These are phyloP conservation scores for Pichia cactophila DNA, from an alignment of 1,139 yeast species.

Conservation along the genomic window DNA sequence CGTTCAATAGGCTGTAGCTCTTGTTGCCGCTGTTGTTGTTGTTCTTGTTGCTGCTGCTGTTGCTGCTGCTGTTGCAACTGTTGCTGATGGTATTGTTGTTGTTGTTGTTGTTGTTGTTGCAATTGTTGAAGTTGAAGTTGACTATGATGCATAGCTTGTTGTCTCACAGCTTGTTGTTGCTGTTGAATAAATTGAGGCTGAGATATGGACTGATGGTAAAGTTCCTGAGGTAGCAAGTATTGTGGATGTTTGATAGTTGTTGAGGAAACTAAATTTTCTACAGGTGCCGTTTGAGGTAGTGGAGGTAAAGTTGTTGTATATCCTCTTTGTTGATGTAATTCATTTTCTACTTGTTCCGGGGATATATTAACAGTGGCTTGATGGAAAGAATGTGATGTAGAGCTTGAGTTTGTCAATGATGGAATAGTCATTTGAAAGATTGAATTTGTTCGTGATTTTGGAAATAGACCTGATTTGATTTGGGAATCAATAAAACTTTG, in stretches of 20 bases:
- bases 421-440: slow-evolving; percentile 5
- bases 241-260: not conserved
- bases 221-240: not conserved
- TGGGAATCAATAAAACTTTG: not conserved
- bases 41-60: slow-evolving; percentile 2
- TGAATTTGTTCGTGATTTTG: slow-evolving; percentile 5
- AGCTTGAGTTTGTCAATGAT: slow-evolving; percentile 1
- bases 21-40: slow-evolving; percentile 4
- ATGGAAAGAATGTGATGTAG: not conserved
- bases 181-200: not conserved
- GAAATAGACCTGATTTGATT: not conserved
- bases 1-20: not conserved
- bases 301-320: not conserved
- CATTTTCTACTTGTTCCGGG: not conserved
- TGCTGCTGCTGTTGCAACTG: slow-evolving; percentile 10
- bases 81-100: slow-evolving; percentile 17
- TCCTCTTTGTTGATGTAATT: not conserved
- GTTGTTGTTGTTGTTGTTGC: not conserved
- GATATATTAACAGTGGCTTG: not conserved
- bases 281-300: not conserved
- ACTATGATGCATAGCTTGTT: not conserved
- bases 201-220: not conserved
- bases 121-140: not conserved
- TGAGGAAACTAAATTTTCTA: not conserved
- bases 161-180: not conserved